Evolutionary conservation across 129 eudicot genomes (phyloP).

Genomic region (Escallonia herrerae): DNA sequence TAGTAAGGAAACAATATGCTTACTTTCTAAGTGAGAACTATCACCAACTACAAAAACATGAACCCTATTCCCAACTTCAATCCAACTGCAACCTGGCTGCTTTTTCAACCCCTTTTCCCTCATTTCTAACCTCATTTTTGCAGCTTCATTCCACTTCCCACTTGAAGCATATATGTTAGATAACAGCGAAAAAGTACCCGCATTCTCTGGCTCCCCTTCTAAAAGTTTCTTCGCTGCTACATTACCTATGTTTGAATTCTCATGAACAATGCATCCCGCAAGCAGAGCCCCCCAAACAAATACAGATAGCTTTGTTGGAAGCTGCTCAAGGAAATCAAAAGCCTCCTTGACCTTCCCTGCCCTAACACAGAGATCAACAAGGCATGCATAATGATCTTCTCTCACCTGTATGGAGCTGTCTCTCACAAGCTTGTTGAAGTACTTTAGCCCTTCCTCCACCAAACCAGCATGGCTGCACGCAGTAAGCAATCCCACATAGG

Average conservation of each 20-base stretch:
- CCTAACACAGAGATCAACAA: constrained; percentile 29
- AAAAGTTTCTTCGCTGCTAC: constrained; percentile 12
- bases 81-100: constrained; percentile 36
- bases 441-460: constrained; percentile 26
- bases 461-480: constrained; percentile 41
- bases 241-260: constrained; percentile 16
- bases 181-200: constrained; percentile 9
- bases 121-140: constrained; percentile 12
- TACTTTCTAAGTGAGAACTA: constrained; percentile 9
- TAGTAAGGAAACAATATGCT: constrained; percentile 4
- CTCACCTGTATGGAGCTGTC: constrained; percentile 14
- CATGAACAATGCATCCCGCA: constrained; percentile 23
- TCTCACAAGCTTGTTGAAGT: constrained; percentile 13
- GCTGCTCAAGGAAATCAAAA: constrained; percentile 8
- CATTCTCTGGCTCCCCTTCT: constrained; percentile 11
- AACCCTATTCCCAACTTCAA: constrained; percentile 19
- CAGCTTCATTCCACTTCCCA: constrained; percentile 17
- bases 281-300: constrained; percentile 32
- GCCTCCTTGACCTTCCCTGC: constrained; percentile 30
- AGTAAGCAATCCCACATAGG: constrained; percentile 30
- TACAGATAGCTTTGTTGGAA: constrained; percentile 2
- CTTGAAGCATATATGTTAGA: constrained; percentile 12
- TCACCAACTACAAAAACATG: constrained; percentile 31
- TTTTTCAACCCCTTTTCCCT: constrained; percentile 17
- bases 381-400: constrained; percentile 24